Evolutionary conservation across 2,329 filamentous ascomycete genomes (phyloP).

Genomic region (Sporothrix dimorphospora): DNA sequence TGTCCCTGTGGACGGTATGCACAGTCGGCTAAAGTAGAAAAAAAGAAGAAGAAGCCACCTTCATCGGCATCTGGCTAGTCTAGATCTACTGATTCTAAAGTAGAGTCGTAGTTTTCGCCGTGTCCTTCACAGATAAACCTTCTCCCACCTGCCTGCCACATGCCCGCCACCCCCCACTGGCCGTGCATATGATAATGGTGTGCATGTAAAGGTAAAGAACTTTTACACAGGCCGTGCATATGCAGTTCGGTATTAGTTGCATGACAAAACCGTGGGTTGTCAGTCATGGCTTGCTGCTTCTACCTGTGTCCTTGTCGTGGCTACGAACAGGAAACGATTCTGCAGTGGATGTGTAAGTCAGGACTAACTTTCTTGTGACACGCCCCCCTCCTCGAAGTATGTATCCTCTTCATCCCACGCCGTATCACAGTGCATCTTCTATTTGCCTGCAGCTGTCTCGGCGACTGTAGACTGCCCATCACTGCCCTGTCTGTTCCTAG

Average conservation of each 20-base stretch:
- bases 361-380: too few species aligned
- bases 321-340: background rate
- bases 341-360: too few species aligned
- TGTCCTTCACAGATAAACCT: background rate
- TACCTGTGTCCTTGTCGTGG: background rate
- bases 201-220: background rate
- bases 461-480: background rate
- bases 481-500: background rate
- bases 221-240: slow-evolving; percentile 9
- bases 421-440: background rate
- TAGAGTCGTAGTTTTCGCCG: background rate
- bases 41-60: background rate
- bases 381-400: too few species aligned
- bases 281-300: background rate
- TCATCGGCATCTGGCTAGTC: background rate
- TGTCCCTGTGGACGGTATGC: background rate
- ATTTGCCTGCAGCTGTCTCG: too few species aligned
- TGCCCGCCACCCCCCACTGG: too few species aligned
- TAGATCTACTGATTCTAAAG: background rate
- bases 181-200: too few species aligned
- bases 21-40: slow-evolving; percentile 1
- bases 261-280: background rate
- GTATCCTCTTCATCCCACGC: background rate
- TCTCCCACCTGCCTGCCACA: background rate
- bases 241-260: background rate